Base-by-base conservation (phyloP, 2,329 filamentous ascomycete genomes). In the Pyrenophora teres region DNA sequence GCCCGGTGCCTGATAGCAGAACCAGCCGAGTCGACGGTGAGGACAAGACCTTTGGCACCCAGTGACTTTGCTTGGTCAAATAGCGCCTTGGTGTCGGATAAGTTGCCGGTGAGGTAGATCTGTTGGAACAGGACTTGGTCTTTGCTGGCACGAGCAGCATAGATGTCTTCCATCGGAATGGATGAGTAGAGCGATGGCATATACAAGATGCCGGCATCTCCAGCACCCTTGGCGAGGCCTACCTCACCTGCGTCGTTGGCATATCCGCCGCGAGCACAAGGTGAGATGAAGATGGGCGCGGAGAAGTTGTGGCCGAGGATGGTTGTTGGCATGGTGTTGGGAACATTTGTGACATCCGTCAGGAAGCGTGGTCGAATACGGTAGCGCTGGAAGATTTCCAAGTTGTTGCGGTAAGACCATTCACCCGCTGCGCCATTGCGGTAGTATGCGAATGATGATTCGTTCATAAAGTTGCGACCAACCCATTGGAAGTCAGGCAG, bases 371-470 rank as follows among this genome's bases (percentile, higher is more conserved):
- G 80, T 42, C 77, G 75, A 36, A 83, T 71, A 41, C 72, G 72
- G 61, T 79, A 81, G 12, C 79, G 76, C 54, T 75, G 71, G 67
- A 76, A 84, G 23, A 78, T 75, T 67, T 84, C 82, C 5, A 83
- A 74, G 68, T 84, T 84, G 67, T 83, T 82, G 41, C 81, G 76
- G 69, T 83, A 83, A 1, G 75, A 72, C 77, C 78, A 83, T 69
- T 83, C 81, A 52, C 80, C 81, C 3, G 75, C 80, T 3, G 80
- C 81, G 16, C 80, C 81, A 57, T 81, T 82, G 52, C 80, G 78
- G 70, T 83, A 83, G 68, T 82, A 83, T n/a, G 80, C 81, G 68
- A 80, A 83, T 61, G 80, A 76, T 18, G 69, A 62, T 10, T 59
- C 53, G 50, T 79, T 76, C 60, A 83, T 74, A 58, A 77, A 76